Percentiles rank a stretch among this genome's conserved stretches.
Evolutionary conservation across 805 yeast species (phyloP).

Genomic region (Ogataea naganishii): DNA sequence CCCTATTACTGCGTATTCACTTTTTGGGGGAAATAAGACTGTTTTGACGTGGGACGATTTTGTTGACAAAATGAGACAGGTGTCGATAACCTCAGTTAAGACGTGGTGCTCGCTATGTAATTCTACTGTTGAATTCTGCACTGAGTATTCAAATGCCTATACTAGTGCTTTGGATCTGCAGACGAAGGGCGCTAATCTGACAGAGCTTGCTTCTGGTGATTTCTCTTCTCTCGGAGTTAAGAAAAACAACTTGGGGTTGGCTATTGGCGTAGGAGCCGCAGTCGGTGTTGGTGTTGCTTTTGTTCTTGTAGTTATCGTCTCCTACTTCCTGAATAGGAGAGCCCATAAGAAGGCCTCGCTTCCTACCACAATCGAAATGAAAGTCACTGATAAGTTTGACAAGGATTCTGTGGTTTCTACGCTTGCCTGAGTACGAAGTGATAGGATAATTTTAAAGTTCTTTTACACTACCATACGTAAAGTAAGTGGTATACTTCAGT

Average conservation of each 20-base stretch:
- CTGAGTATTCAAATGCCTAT: constrained; percentile 23
- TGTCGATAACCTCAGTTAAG: constrained; percentile 18
- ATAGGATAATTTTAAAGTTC: background rate
- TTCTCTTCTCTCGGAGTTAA: constrained; percentile 14
- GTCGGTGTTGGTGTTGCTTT: constrained; percentile 31
- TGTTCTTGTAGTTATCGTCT: constrained; percentile 23
- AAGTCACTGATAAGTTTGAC: constrained; percentile 2
- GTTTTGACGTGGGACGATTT: constrained; percentile 30
- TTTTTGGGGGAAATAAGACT: constrained; percentile 25
- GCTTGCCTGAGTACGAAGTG: no score
- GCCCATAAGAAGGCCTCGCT: constrained; percentile 1
- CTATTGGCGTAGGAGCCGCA: constrained; percentile 46
- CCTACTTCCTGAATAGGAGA: constrained; percentile 13
- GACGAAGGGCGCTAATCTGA: constrained; percentile 22
- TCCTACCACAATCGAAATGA: constrained; percentile 2
- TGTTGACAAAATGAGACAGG: constrained; percentile 15
- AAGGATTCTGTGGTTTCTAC: constrained; percentile 4
- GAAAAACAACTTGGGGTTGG: constrained; percentile 12
- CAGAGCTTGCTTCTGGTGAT: constrained; percentile 19
- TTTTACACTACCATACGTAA: background rate
- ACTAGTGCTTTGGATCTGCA: constrained; percentile 20
- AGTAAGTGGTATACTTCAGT: background rate
- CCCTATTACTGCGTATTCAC: constrained; percentile 25
- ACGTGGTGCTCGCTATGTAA: constrained; percentile 35
- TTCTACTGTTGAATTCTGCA: constrained; percentile 23